Conservation (phyloP, 176 grass and related monocot genomes). For the Tuctoria greenei region DNA sequence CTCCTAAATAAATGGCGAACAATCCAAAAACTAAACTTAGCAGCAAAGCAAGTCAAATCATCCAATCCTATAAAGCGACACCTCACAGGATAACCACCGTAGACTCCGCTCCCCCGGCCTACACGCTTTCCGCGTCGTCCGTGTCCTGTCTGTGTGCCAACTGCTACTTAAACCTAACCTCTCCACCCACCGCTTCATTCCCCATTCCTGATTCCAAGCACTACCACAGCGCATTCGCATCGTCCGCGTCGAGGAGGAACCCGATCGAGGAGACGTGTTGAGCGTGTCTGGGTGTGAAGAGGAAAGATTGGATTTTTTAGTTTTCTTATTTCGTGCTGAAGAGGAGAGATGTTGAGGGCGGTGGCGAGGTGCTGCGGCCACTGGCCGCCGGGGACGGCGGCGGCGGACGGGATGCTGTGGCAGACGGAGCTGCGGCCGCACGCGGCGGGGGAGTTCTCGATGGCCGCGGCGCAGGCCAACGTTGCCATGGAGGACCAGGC, state of each 20-base stretch:
- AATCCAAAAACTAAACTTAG: not conserved
- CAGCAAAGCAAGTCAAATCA: constrained; percentile 27
- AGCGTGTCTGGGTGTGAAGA: not conserved
- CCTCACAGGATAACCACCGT: constrained; percentile 43
- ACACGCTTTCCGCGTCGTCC: constrained; percentile 34
- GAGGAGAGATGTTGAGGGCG: constrained; percentile 42
- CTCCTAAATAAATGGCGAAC: not conserved
- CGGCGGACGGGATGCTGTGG: constrained; percentile 80
- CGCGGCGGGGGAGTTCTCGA: constrained; percentile 88
- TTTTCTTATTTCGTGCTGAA: too few species aligned
- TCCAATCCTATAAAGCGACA: constrained; percentile 47
- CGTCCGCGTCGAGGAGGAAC: not conserved
- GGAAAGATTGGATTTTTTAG: constrained; percentile 18
- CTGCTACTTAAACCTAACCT: constrained; percentile 52
- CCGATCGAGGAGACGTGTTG: not conserved
- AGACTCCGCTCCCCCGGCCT: not conserved
- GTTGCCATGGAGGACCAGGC: constrained; percentile 78
- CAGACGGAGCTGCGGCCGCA: constrained; percentile 80
- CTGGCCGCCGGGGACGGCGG: constrained; percentile 48
- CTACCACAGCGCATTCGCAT: not conserved
- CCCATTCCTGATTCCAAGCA: constrained; percentile 20
- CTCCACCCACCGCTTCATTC: constrained; percentile 1
- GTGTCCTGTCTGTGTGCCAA: not conserved
- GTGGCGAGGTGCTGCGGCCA: constrained; percentile 65
- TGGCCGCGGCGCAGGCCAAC: constrained; percentile 88